A percentile compares a stretch with the other conserved stretches of the same genome.
These are phyloP conservation scores for Elasticomyces elasticus DNA, from an alignment of 495 filamentous ascomycete species.

Conservation along the genomic window DNA sequence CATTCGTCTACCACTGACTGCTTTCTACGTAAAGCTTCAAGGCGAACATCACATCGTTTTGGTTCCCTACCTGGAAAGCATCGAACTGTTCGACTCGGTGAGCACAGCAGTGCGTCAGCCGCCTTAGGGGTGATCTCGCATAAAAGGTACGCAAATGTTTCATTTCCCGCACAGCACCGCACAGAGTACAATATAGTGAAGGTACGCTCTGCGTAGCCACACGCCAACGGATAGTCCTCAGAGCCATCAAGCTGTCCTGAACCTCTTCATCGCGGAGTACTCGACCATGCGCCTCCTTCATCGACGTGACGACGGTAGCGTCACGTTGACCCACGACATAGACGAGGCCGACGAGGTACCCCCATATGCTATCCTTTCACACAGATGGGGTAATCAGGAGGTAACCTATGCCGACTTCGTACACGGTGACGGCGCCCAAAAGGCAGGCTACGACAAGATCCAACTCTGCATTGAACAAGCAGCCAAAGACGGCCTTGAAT, in stretches of 20 bases:
- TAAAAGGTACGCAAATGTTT: background rate
- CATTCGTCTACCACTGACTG: no score
- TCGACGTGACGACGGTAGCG: background rate
- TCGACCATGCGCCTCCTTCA: background rate
- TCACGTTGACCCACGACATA: background rate
- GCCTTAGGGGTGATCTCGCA: background rate
- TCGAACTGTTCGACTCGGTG: no score
- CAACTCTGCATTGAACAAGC: constrained; percentile 5
- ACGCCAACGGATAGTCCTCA: background rate
- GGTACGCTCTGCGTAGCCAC: background rate
- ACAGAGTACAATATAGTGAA: background rate
- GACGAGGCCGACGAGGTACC: background rate
- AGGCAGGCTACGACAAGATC: constrained; percentile 1
- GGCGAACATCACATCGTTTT: no score
- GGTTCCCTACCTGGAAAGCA: no score
- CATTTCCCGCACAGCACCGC: background rate
- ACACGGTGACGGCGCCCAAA: background rate
- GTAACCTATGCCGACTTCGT: background rate
- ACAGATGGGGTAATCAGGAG: background rate
- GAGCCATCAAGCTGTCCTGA: background rate
- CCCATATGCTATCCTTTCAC: constrained; percentile 1
- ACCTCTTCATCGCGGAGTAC: background rate
- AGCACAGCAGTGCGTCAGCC: background rate
- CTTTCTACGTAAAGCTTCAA: no score
- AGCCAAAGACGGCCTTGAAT: constrained; percentile 3